Evolutionary conservation across 1,139 yeast species (phyloP), one percentile per base, ranked within the genome.

Genomic region (Chernovozyma aurita): DNA sequence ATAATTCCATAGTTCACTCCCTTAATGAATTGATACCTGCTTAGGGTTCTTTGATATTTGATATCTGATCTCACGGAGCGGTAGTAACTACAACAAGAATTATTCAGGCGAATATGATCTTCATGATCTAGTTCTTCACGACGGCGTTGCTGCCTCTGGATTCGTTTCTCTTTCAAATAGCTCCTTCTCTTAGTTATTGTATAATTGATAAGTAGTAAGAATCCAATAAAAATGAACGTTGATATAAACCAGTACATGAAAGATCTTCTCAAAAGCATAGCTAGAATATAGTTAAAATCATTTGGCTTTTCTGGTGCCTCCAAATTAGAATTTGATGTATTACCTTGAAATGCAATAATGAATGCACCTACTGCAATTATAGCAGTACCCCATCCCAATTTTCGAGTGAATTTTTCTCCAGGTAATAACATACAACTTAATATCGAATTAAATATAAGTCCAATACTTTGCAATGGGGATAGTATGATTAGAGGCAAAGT

Each of bases 391-490:
- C 61, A 45, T 2, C 76, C 62, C 3, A 90, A 71, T 38, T 61
- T 65, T 28, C 49, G 46, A 2, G 92, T 80, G 55, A 85, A 84
- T 0, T 67, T 66, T 52, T 88, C 96, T 13, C 80, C 70, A 9
- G 87, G 73, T 15, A 88, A 57, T 18, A 85, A 45, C 18, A 84
- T 55, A 34, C 95, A 85, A 47, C 88, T 83, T 8, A 85, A 59
- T 1, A 69, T 46, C 4, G 94, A 78, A 57, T 88, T 88, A 66
- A 88, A 87, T 3, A 87, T 90, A 25, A 88, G 70, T 0, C 96
- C 95, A 13, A 83, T 79, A 24, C 95, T 88, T 56, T 88, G 96
- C 34, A 88, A 61, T 0, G 96, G 95, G 25, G 90, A 80, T 38
- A 87, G 58, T 3, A 88, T 73, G 33, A 87, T 83, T 42, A 88